These are phyloP conservation scores for Jatropha podagrica DNA, from an alignment of 441 rosid species.

Conservation along the genomic window DNA sequence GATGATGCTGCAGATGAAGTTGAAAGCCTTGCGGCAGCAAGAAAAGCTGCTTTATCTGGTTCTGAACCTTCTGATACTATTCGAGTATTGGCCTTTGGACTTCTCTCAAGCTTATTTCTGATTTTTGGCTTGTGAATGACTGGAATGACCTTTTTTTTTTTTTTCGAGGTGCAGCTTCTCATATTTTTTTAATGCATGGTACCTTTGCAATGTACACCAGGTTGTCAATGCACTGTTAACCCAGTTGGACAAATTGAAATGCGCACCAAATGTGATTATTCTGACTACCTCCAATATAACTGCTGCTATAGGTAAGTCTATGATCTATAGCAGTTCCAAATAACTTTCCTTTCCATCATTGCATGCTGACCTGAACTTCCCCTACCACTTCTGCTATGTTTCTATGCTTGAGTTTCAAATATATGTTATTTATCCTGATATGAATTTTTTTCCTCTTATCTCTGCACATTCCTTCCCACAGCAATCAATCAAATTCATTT, in stretches of 20 bases:
- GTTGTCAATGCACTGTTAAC: slow-evolving; percentile 97
- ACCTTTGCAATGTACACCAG: slow-evolving; percentile 41
- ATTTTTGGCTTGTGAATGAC: slow-evolving; percentile 2
- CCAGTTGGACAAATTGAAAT: slow-evolving; percentile 93
- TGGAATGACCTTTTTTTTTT: neutral
- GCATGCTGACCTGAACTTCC: slow-evolving; percentile 10
- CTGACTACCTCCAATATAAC: slow-evolving; percentile 95
- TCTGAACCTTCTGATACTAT: slow-evolving; percentile 99
- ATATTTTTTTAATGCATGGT: slow-evolving; percentile 14
- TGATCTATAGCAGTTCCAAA: slow-evolving; percentile 13
- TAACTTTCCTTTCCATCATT: neutral
- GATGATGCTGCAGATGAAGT: slow-evolving; percentile 81
- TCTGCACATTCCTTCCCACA: neutral
- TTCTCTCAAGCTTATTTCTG: slow-evolving; percentile 12
- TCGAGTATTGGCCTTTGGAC: slow-evolving; percentile 48
- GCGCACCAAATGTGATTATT: slow-evolving; percentile 88
- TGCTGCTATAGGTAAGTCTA: slow-evolving; percentile 85
- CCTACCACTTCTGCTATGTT: neutral
- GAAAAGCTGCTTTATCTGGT: slow-evolving; percentile 95
- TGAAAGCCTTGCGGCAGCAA: slow-evolving; percentile 97
- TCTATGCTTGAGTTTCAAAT: too few relatives aligned
- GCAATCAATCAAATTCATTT: neutral
- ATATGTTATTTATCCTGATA: neutral
- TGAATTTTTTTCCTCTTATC: neutral
- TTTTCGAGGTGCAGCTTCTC: neutral